Base-by-base conservation (phyloP, 2,329 filamentous ascomycete species). In the Colletotrichum brevisporum region DNA sequence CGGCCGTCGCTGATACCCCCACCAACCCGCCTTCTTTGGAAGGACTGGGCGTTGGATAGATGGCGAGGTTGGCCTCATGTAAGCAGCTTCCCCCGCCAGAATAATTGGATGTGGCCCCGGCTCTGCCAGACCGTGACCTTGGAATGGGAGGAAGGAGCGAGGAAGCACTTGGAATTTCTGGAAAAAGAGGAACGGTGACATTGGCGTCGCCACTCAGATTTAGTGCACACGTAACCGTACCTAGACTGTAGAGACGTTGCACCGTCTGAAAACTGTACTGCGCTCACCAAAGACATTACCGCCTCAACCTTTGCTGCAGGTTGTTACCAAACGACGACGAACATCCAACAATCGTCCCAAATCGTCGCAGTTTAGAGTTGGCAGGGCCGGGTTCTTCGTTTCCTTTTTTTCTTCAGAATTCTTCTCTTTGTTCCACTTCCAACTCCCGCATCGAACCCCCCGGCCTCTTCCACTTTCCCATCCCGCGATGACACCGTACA, bases 401-500 rank as follows among this genome's bases (percentile, higher is more conserved):
- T 24, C 47, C 52, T 53, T 36, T 52, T 52, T 48, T 53, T 52
- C 47, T 9, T n/a, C 47, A n/a, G 16, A 41, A 15, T 56, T 31
- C 39, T 56, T 31, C 39, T 16, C 53, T 41, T 55, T 27, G 26
- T 27, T 27, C 21, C 26, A 21, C 27, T 52, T 48, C 16, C 47
- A 41, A 57, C 53, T 51, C 45, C 41, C 55, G 50, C 52, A 47
- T 18, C 26, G 6, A 18, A 24, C 21, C 18, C 51, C 52, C 61
- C n/a, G 43, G 31, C 47, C 10, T n/a, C 53, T 31, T 45, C 36
- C 41, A 63, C 60, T 65, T 54, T 53, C 61, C 45, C 62, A 60
- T 66, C 67, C 62, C 54, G 48, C 61, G 41, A 66, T 60, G 52
- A n/a, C 61, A 68, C 55, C 60, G 21, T 55, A 24, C 21, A 24